A percentile compares a stretch with the other conserved stretches of the same genome.
These are phyloP conservation scores for Lepidium sativum DNA, from an alignment of 345 rosid genomes.

Conservation along the genomic window DNA sequence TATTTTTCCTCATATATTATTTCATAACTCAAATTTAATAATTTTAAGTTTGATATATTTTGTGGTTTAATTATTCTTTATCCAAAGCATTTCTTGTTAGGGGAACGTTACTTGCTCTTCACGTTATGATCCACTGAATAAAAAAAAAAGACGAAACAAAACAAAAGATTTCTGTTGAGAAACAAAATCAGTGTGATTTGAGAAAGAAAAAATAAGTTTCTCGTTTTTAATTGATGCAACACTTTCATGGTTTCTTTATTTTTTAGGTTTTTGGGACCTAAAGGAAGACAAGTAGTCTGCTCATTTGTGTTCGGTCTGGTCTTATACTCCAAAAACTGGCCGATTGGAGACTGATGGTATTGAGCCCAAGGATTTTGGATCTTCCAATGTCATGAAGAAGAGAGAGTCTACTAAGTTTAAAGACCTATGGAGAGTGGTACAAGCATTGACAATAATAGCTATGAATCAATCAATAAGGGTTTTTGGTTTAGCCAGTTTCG, in stretches of 20 bases:
- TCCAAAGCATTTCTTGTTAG: not conserved
- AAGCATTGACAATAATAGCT: constrained; percentile 20
- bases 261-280: not conserved
- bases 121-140: not conserved
- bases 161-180: constrained; percentile 1
- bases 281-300: not conserved
- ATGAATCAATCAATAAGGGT: constrained; percentile 34
- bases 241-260: not conserved
- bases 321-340: not conserved
- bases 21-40: not conserved
- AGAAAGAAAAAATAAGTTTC: not conserved
- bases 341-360: not conserved
- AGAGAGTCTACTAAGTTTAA: constrained; percentile 19
- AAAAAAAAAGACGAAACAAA: not conserved
- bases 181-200: not conserved
- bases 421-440: constrained; percentile 47
- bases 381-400: constrained; percentile 40
- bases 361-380: not conserved
- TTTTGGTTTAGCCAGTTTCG: constrained; percentile 79
- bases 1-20: not conserved
- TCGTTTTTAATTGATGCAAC: not conserved
- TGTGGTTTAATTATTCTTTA: not conserved
- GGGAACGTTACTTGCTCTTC: constrained; percentile 5
- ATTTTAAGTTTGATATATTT: not conserved
- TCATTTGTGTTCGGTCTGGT: not conserved